These are phyloP conservation scores for Aphanomyces stellatus DNA, from an alignment of 352 stramenopile species.

Conservation along the genomic window DNA sequence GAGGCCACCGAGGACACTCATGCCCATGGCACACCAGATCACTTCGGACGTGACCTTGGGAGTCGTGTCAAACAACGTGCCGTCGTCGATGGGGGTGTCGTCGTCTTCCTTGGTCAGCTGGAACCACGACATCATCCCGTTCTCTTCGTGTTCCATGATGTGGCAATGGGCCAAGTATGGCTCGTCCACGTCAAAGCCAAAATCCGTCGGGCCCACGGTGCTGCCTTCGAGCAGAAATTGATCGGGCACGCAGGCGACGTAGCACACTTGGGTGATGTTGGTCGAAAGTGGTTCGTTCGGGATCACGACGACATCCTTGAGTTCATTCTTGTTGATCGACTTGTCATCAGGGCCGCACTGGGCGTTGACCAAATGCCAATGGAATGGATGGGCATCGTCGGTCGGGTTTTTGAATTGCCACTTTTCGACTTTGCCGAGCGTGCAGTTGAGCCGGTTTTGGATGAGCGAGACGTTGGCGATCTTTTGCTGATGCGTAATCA, in stretches of 20 bases:
- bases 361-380: conserved; percentile 68
- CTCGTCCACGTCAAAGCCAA: conserved; percentile 55
- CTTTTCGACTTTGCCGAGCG: conserved; percentile 63
- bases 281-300: conserved; percentile 30
- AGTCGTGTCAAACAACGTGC: conserved; percentile 21
- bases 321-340: conserved; percentile 47
- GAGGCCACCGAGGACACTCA: conserved; percentile 58
- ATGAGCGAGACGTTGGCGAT: conserved; percentile 46
- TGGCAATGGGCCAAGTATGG: conserved; percentile 68
- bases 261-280: conserved; percentile 55
- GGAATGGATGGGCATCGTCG: conserved; percentile 63
- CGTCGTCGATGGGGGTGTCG: conserved; percentile 21
- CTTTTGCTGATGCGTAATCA: conserved; percentile 44
- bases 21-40: conserved; percentile 55
- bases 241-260: conserved; percentile 59
- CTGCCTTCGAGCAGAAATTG: conserved; percentile 53
- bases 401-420: conserved; percentile 76
- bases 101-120: conserved; percentile 44
- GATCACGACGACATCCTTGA: conserved; percentile 72
- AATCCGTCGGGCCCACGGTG: conserved; percentile 39
- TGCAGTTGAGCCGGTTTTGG: conserved; percentile 43
- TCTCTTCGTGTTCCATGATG: conserved; percentile 70
- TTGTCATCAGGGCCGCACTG: conserved; percentile 60
- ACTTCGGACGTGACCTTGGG: conserved; percentile 39
- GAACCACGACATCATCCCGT: conserved; percentile 64